A percentile compares a stretch with the other conserved stretches of the same genome.
phyloP scores from a whole-genome alignment of 495 filamentous ascomycete genomes.

The Podospora pseudoanserina region DNA sequence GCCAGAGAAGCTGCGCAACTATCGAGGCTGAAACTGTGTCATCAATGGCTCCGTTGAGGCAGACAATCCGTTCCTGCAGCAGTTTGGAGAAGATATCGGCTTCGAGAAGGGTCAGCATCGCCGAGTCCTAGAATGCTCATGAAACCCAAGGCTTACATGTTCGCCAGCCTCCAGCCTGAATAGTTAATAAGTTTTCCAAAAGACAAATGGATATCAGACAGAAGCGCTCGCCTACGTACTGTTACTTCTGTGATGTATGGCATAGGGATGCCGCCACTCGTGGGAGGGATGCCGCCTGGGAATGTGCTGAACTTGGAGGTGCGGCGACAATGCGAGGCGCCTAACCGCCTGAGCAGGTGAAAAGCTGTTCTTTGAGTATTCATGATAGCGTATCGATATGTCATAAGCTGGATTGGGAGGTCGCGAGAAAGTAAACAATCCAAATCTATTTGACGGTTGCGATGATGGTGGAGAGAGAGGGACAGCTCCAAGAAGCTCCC shows the following conservation, averaged over 20 bases:
- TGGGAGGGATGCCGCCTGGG: constrained; percentile 37
- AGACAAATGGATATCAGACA: constrained; percentile 1
- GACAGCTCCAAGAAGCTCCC: not conserved
- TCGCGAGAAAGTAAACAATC: not conserved
- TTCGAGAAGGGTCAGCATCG: constrained; percentile 33
- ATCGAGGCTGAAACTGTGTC: constrained; percentile 83
- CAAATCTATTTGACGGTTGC: not conserved
- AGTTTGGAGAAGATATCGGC: constrained; percentile 83
- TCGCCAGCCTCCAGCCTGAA: constrained; percentile 82
- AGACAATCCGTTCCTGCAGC: constrained; percentile 91
- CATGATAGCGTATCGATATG: constrained; percentile 22
- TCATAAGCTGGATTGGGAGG: not conserved
- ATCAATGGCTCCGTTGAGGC: constrained; percentile 88
- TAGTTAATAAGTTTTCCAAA: constrained; percentile 35
- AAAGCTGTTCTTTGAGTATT: constrained; percentile 33
- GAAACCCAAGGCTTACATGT: constrained; percentile 61
- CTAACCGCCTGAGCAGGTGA: constrained; percentile 30
- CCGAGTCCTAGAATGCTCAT: not conserved
- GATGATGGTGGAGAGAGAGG: not conserved
- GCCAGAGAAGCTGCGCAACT: constrained; percentile 93
- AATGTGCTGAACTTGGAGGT: constrained; percentile 38
- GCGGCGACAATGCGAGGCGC: constrained; percentile 29
- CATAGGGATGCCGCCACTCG: constrained; percentile 60
- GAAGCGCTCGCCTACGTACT: constrained; percentile 50
- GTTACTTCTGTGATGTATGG: constrained; percentile 77